A percentile compares a stretch with the other conserved stretches of the same genome.
Evolutionary conservation across 805 yeast species (phyloP).

Genomic region (Saccharomyces paradoxus): DNA sequence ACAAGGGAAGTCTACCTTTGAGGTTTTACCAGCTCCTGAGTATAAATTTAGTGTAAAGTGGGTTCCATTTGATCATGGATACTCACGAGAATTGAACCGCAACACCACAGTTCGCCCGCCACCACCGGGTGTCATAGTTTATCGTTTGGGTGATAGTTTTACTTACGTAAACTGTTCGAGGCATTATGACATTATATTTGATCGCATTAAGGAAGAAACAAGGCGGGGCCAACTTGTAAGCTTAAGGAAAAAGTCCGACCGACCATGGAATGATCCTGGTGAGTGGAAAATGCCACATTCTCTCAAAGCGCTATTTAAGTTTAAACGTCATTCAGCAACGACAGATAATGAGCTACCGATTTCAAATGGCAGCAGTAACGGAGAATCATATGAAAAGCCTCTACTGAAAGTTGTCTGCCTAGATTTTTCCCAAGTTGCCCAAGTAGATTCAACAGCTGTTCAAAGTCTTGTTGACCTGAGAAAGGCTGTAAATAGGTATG

Average conservation of each 20-base stretch:
- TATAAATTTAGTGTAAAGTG: conserved; percentile 49
- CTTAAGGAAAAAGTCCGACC: conserved; percentile 36
- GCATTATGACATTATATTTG: conserved; percentile 62
- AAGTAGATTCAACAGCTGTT: conserved; percentile 73
- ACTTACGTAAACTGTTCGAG: conserved; percentile 73
- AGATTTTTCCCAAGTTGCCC: conserved; percentile 72
- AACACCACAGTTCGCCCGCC: conserved; percentile 60
- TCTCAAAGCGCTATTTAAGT: conserved; percentile 11
- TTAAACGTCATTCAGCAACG: conserved; percentile 15
- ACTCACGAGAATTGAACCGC: conserved; percentile 42
- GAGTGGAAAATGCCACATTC: conserved; percentile 35
- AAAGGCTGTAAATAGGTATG: conserved; percentile 61
- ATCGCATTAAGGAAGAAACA: conserved; percentile 54
- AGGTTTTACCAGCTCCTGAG: conserved; percentile 1
- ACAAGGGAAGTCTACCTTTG: conserved; percentile 14
- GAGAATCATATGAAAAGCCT: conserved; percentile 47
- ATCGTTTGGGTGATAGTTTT: conserved; percentile 75
- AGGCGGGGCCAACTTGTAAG: conserved; percentile 46
- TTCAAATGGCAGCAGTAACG: not conserved
- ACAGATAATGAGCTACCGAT: conserved; percentile 6
- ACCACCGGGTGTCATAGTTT: conserved; percentile 89
- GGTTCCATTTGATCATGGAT: conserved; percentile 48
- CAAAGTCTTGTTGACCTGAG: conserved; percentile 72
- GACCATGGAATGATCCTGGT: conserved; percentile 92
- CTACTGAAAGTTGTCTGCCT: conserved; percentile 61